A percentile compares a stretch with the other conserved stretches of the same genome.
These are phyloP conservation scores for Chenopodium suecicum DNA, from an alignment of 148 eudicot species.

Conservation along the genomic window DNA sequence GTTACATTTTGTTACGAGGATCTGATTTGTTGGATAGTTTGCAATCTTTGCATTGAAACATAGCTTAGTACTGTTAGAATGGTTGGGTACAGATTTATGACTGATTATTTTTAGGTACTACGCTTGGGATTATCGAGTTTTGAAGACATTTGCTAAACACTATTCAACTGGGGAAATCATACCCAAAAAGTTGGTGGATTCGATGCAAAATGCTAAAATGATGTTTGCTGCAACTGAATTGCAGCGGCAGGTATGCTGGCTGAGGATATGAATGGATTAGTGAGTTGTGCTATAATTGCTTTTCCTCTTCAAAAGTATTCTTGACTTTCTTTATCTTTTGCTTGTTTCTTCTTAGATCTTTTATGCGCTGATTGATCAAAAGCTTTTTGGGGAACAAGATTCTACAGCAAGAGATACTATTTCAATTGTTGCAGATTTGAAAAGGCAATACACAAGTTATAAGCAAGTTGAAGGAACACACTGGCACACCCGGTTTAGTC, in stretches of 20 bases:
- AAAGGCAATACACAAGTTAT: slow-evolving; percentile 67
- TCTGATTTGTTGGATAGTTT: background rate
- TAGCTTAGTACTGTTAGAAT: background rate
- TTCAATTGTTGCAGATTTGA: slow-evolving; percentile 65
- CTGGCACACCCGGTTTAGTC: slow-evolving; percentile 94
- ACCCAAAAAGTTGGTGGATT: slow-evolving; percentile 74
- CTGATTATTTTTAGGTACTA: slow-evolving; percentile 52
- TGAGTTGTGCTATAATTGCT: background rate
- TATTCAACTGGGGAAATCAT: slow-evolving; percentile 86
- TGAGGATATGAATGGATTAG: slow-evolving; percentile 2
- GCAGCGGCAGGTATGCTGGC: slow-evolving; percentile 78
- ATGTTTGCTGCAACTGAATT: slow-evolving; percentile 95
- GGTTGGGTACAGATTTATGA: background rate
- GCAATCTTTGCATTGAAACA: background rate
- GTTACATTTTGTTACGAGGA: background rate
- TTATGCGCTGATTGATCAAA: slow-evolving; percentile 82
- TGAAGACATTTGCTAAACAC: slow-evolving; percentile 84
- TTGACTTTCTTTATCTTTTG: background rate
- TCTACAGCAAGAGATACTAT: slow-evolving; percentile 52
- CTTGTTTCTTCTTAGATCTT: slow-evolving; percentile 51
- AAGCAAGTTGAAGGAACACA: slow-evolving; percentile 86
- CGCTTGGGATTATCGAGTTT: slow-evolving; percentile 91
- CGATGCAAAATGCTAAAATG: slow-evolving; percentile 63
- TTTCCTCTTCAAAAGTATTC: background rate
- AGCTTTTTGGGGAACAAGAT: slow-evolving; percentile 60